These are phyloP conservation scores for Blastocladiella emersonii DNA, from an alignment of 371 early-diverging fungal genomes.

Conservation along the genomic window DNA sequence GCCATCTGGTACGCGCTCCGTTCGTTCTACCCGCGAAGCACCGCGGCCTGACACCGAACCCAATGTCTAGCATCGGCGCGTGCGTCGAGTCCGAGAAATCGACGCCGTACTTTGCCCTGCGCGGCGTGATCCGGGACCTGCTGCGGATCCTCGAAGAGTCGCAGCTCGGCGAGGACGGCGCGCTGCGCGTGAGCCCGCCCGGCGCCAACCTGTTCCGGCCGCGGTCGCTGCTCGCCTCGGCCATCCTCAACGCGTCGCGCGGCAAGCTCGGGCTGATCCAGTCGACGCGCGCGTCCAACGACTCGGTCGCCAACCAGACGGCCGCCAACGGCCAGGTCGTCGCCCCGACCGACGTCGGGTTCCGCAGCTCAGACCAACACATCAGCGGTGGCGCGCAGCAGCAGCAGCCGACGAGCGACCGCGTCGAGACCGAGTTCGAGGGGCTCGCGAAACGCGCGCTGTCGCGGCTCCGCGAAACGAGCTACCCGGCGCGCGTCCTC, in stretches of 20 bases:
- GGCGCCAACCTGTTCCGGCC: neutral
- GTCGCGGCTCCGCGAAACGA: neutral
- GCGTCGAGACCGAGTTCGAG: too few species aligned
- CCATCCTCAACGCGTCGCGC: neutral
- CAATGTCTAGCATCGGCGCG: slow-evolving; percentile 12
- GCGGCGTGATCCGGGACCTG: slow-evolving; percentile 23
- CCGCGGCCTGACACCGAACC: neutral
- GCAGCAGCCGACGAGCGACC: too few species aligned
- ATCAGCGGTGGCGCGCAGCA: too few species aligned
- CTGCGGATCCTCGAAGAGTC: slow-evolving; percentile 8
- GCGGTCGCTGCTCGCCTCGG: neutral
- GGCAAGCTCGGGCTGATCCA: too few species aligned
- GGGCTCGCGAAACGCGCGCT: neutral
- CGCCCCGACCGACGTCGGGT: too few species aligned
- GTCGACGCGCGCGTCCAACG: neutral
- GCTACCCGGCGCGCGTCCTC: neutral
- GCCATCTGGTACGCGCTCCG: slow-evolving; percentile 18
- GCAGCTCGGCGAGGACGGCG: neutral
- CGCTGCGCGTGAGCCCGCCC: neutral
- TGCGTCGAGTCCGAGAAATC: slow-evolving; percentile 25
- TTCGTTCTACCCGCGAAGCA: neutral
- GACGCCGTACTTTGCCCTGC: slow-evolving; percentile 24
- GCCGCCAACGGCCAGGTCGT: neutral
- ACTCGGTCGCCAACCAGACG: neutral
- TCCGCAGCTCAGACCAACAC: too few species aligned